Base-by-base conservation (phyloP, 1,139 yeast species). In the Geotrichum carabidarum region DNA sequence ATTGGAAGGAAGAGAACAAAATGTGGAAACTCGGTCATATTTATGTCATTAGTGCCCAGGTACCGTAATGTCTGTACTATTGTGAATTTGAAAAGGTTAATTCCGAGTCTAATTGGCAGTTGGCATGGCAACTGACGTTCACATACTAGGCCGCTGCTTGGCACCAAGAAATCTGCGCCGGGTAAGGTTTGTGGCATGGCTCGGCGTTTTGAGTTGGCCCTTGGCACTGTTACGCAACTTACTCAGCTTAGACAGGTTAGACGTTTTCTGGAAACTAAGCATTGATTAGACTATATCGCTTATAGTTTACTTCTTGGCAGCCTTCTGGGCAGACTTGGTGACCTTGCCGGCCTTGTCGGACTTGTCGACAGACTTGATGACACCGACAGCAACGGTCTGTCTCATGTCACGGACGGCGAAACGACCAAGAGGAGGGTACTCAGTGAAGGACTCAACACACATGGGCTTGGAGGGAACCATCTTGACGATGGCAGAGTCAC, bases 381-480 rank as follows among this genome's bases (percentile, higher is more conserved):
- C 97, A 89, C 97, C 98, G 77, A 91, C 97, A 75, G 97, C 97
- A 72, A 91, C 98, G 69, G 97, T 90, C 81, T 89, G 96, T 86
- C 97, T 88, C 97, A 90, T 90, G 80, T 90, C 97, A 86, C 97
- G 93, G 83, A 90, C 97, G 74, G 97, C 96, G 83, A 90, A 90
- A 84, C 96, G 89, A 77, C 96, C 96, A 76, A 89, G 86, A 76
- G 96, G 96, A 79, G 96, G 96, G 91, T 87, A 89, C 78, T 87
- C 93, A 73, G 94, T 81, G 94, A 85, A 88, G 71, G 95, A 82
- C 83, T 88, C 96, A 76, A 88, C 96, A 81, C 94, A 87, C 95
- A 88, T 85, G 76, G 96, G 96, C 88, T 88, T 88, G 77, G 94
- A 79, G 78, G 95, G 95, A 67, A 86, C 79, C 83, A 87, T 82